These are phyloP conservation scores for Filosporella fistucella DNA, from an alignment of 495 filamentous ascomycete genomes.

Conservation along the genomic window DNA sequence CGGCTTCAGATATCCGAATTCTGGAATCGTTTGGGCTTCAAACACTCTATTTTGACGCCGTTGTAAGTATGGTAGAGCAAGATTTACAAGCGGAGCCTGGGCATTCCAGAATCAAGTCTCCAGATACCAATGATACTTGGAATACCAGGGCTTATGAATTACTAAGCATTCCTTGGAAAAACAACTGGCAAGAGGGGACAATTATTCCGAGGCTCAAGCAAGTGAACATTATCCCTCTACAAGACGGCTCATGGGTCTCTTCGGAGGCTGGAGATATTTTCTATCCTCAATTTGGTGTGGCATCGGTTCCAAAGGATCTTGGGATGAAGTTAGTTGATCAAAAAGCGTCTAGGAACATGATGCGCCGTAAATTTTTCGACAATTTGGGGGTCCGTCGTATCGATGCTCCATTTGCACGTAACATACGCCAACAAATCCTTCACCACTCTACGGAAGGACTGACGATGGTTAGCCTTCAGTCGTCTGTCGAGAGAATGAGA, in stretches of 20 bases:
- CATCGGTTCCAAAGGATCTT: background rate
- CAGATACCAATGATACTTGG: too few relatives aligned
- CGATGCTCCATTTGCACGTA: conserved; percentile 8
- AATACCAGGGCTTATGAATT: too few relatives aligned
- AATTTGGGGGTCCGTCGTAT: conserved; percentile 4
- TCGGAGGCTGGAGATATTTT: background rate
- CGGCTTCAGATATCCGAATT: background rate
- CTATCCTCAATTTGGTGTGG: background rate
- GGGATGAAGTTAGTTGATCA: conserved; percentile 1
- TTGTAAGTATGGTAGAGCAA: too few relatives aligned
- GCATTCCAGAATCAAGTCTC: too few relatives aligned
- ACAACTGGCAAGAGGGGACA: background rate
- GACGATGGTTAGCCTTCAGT: too few relatives aligned
- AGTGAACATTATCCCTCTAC: conserved; percentile 10
- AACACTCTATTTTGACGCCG: too few relatives aligned
- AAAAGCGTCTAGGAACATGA: background rate
- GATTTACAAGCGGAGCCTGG: too few relatives aligned
- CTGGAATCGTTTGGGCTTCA: too few relatives aligned
- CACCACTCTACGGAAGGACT: too few relatives aligned
- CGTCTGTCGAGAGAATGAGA: conserved; percentile 23
- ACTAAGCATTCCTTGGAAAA: conserved; percentile 15
- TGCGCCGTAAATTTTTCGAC: background rate
- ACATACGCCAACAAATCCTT: too few relatives aligned
- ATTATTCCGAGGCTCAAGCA: conserved; percentile 25
- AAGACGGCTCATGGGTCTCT: conserved; percentile 6